Evolutionary conservation across 1,139 yeast genomes (phyloP).

Genomic region (Ashbya aceris): DNA sequence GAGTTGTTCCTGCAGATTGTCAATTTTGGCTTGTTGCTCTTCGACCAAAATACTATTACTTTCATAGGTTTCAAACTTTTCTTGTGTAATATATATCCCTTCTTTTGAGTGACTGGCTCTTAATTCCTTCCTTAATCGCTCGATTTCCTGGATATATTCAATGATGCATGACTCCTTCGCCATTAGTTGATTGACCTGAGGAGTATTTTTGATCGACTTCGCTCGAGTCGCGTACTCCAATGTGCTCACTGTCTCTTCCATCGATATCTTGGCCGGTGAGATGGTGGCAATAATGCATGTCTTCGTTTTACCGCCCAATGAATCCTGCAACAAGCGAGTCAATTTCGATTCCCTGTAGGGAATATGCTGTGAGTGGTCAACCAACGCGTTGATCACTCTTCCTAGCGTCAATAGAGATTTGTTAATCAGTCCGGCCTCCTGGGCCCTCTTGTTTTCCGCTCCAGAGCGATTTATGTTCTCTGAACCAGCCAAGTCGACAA

Average conservation of each 20-base stretch:
- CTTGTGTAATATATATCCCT: conserved; percentile 55
- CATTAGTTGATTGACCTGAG: conserved; percentile 50
- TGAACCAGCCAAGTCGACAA: conserved; percentile 87
- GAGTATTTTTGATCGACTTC: conserved; percentile 64
- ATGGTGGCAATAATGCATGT: conserved; percentile 76
- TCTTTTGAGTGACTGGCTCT: conserved; percentile 53
- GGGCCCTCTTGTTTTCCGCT: conserved; percentile 65
- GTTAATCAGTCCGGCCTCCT: conserved; percentile 84
- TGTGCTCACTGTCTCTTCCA: conserved; percentile 76
- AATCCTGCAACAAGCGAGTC: conserved; percentile 70
- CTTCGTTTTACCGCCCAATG: conserved; percentile 74
- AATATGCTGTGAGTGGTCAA: conserved; percentile 52
- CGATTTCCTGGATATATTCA: conserved; percentile 46
- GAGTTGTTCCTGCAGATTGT: conserved; percentile 38
- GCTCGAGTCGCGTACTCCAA: conserved; percentile 80
- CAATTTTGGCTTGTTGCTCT: conserved; percentile 40
- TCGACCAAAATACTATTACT: conserved; percentile 37
- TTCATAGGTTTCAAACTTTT: conserved; percentile 34
- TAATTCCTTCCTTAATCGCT: conserved; percentile 52
- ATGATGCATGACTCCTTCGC: conserved; percentile 42
- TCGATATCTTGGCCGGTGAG: conserved; percentile 64
- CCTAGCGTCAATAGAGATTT: conserved; percentile 78
- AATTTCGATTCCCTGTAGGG: conserved; percentile 84
- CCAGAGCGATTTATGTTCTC: conserved; percentile 76
- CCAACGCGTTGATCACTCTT: conserved; percentile 68